Evolutionary conservation across 2,329 filamentous ascomycete species (phyloP).

Genomic region (Chaetothyriales sp.): DNA sequence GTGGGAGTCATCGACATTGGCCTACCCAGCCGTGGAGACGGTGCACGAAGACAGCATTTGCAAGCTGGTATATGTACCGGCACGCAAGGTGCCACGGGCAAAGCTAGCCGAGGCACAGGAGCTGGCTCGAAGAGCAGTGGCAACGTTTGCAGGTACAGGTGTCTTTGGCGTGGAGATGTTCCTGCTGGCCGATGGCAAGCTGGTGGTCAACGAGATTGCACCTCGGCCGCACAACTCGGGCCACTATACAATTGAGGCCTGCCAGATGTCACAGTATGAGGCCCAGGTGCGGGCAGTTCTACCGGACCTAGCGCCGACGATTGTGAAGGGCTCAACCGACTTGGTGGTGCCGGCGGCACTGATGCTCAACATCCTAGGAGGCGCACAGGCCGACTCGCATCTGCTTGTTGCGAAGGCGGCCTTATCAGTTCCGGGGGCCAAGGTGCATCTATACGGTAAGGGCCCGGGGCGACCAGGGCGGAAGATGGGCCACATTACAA

Average conservation of each 20-base stretch:
- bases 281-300: constrained; percentile 78
- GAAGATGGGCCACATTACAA: constrained; percentile 89
- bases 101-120: constrained; percentile 54
- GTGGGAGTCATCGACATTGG: constrained; percentile 31
- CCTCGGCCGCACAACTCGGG: constrained; percentile 80
- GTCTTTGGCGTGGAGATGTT: constrained; percentile 98
- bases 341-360: constrained; percentile 33
- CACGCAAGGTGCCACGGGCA: constrained; percentile 49
- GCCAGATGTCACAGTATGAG: constrained; percentile 79
- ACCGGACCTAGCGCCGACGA: constrained; percentile 38
- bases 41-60: constrained; percentile 92
- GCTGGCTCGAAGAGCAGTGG: constrained; percentile 64
- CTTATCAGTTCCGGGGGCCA: constrained; percentile 42
- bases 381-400: constrained; percentile 49
- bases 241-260: constrained; percentile 88
- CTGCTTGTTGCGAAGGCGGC: constrained; percentile 41
- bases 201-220: constrained; percentile 77
- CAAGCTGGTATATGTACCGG: constrained; percentile 78
- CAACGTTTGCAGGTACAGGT: constrained; percentile 69
- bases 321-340: constrained; percentile 35
- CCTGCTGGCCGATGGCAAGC: constrained; percentile 52
- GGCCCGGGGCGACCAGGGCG: constrained; percentile 65
- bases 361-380: constrained; percentile 41
- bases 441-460: constrained; percentile 85
- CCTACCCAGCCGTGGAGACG: constrained; percentile 86